Conservation (phyloP, 1,284 basidiomycete species). For the Cerrena zonata region DNA sequence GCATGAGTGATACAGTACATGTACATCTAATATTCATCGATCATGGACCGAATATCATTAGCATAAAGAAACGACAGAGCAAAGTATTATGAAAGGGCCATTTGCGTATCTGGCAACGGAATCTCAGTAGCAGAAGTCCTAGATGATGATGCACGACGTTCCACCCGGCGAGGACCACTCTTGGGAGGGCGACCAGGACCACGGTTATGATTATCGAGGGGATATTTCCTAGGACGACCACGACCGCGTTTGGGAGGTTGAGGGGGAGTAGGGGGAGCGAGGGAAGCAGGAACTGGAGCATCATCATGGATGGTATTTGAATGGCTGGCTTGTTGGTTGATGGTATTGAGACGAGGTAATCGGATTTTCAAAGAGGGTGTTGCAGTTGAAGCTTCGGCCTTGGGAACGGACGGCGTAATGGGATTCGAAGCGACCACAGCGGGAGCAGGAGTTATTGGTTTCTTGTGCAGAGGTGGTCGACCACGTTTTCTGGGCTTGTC, state of each 20-base stretch:
- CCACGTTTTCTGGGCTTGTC: background rate
- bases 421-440: conserved; percentile 2
- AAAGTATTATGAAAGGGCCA: too few relatives aligned
- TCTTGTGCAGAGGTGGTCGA: background rate
- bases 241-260: too few relatives aligned
- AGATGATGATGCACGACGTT: background rate
- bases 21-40: background rate
- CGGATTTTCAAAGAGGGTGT: conserved; percentile 53
- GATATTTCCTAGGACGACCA: too few relatives aligned
- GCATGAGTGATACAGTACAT: background rate
- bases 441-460: conserved; percentile 1
- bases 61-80: too few relatives aligned
- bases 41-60: background rate
- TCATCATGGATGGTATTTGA: too few relatives aligned
- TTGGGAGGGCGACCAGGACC: background rate
- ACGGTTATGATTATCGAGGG: too few relatives aligned
- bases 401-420: background rate
- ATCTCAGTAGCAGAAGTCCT: background rate
- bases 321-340: conserved; percentile 10
- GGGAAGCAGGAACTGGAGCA: too few relatives aligned
- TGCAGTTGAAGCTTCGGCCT: conserved; percentile 9
- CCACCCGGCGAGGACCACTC: background rate
- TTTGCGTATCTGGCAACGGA: too few relatives aligned
- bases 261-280: too few relatives aligned
- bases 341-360: conserved; percentile 40